Evolutionary conservation across 129 eudicot species (phyloP).

Genomic region (Artemisia annua): DNA sequence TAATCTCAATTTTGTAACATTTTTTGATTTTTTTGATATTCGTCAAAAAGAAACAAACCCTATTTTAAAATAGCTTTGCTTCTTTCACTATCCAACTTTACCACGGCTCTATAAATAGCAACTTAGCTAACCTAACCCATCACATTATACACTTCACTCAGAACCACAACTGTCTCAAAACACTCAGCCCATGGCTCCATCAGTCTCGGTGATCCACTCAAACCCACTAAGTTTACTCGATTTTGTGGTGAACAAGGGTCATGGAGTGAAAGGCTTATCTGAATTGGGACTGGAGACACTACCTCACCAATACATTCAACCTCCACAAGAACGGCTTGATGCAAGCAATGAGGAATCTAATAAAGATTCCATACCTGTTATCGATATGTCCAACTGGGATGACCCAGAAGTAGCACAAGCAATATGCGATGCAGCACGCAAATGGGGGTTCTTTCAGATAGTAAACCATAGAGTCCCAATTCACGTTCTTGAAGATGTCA

Average conservation of each 20-base stretch:
- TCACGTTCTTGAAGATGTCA: neutral
- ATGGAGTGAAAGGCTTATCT: constrained; percentile 3
- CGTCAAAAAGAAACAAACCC: no score
- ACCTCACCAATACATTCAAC: constrained; percentile 15
- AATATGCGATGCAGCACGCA: neutral
- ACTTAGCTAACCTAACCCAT: neutral
- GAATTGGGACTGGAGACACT: constrained; percentile 12
- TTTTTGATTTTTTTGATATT: no score
- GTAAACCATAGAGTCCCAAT: constrained; percentile 11
- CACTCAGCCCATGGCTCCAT: constrained; percentile 7
- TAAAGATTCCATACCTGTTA: constrained; percentile 11
- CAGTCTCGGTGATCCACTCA: constrained; percentile 4
- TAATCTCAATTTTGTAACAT: no score
- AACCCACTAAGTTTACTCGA: neutral
- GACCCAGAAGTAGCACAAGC: neutral
- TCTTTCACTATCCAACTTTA: no score
- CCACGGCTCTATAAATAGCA: neutral
- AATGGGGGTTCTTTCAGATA: constrained; percentile 3
- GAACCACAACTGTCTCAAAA: neutral
- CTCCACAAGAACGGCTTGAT: constrained; percentile 14
- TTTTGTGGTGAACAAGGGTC: no score
- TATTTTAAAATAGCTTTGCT: no score
- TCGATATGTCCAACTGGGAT: constrained; percentile 7
- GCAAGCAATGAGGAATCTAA: neutral
- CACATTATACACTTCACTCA: constrained; percentile 1